Conservation (phyloP, 345 rosid species). For the Gossypium anomalum region DNA sequence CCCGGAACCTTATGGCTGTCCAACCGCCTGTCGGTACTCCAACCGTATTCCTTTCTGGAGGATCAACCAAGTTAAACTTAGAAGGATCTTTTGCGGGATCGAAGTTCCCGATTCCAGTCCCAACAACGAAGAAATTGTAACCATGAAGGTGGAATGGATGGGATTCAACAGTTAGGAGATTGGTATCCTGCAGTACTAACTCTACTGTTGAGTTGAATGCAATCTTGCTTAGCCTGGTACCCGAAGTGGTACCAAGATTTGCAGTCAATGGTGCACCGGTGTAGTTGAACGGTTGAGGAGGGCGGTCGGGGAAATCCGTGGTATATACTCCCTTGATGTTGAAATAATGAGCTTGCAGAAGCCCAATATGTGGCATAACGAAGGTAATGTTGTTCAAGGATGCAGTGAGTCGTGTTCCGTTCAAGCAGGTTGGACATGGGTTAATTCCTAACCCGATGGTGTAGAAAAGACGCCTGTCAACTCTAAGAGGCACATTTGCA, state of each 20-base stretch:
- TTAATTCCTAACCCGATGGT: conserved; percentile 53
- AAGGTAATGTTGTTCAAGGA: conserved; percentile 62
- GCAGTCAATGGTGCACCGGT: conserved; percentile 55
- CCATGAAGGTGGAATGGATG: conserved; percentile 75
- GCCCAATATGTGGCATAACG: conserved; percentile 50
- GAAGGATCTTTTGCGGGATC: conserved; percentile 38
- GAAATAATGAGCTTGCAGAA: conserved; percentile 62
- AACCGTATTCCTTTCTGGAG: conserved; percentile 69
- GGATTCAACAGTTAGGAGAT: conserved; percentile 51
- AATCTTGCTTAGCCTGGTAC: conserved; percentile 49
- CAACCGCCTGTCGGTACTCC: conserved; percentile 82
- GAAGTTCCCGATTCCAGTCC: conserved; percentile 57
- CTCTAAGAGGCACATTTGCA: conserved; percentile 49
- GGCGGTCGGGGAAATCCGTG: conserved; percentile 51
- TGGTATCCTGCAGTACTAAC: conserved; percentile 56
- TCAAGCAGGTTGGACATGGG: conserved; percentile 58
- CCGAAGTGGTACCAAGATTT: conserved; percentile 38
- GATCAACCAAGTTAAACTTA: conserved; percentile 59
- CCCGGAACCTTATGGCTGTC: conserved; percentile 64
- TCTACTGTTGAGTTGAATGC: conserved; percentile 49
- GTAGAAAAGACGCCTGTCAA: conserved; percentile 52
- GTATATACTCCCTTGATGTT: conserved; percentile 42
- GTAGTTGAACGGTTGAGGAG: conserved; percentile 43
- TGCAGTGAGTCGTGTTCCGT: conserved; percentile 52
- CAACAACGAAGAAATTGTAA: conserved; percentile 58